Percentiles rank a stretch among this genome's conserved stretches.
Conservation (phyloP, 805 yeast genomes). For the Hanseniaspora pseudoguilliermondii region DNA sequence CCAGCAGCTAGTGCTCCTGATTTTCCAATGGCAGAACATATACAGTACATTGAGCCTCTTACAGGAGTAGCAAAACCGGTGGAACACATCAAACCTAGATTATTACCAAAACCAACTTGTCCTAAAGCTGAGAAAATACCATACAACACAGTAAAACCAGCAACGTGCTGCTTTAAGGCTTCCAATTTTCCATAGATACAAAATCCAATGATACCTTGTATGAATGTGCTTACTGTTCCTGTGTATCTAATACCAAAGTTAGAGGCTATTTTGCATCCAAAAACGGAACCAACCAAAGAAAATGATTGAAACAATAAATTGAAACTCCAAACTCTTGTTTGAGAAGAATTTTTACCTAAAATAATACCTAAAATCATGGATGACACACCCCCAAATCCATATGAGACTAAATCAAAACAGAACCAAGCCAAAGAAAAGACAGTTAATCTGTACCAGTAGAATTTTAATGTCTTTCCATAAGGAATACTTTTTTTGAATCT, state of each 20-base stretch:
- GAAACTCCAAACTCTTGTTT: constrained; percentile 81
- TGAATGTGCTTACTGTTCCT: constrained; percentile 6
- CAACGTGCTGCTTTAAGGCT: constrained; percentile 47
- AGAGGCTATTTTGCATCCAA: constrained; percentile 80
- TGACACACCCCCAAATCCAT: constrained; percentile 79
- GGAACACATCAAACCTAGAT: constrained; percentile 75
- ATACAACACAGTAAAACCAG: constrained; percentile 69
- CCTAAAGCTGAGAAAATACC: constrained; percentile 82
- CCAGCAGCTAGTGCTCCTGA: constrained; percentile 89
- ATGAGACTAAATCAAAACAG: constrained; percentile 75
- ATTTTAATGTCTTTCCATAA: constrained; percentile 53
- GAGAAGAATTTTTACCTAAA: constrained; percentile 41
- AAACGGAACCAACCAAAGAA: constrained; percentile 78
- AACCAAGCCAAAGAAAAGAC: constrained; percentile 77
- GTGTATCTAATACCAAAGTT: constrained; percentile 30
- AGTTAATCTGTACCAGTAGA: constrained; percentile 68
- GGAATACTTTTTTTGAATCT: constrained; percentile 59
- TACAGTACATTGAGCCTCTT: constrained; percentile 82
- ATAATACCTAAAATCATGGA: constrained; percentile 50
- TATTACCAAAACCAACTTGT: constrained; percentile 81
- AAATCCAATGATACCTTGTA: constrained; percentile 71
- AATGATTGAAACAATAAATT: constrained; percentile 76
- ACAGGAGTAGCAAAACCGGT: constrained; percentile 77
- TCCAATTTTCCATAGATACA: constrained; percentile 66
- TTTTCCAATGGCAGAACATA: constrained; percentile 86